phyloP scores from a whole-genome alignment of 495 filamentous ascomycete genomes.

The Hyaloscypha hepaticicola region DNA sequence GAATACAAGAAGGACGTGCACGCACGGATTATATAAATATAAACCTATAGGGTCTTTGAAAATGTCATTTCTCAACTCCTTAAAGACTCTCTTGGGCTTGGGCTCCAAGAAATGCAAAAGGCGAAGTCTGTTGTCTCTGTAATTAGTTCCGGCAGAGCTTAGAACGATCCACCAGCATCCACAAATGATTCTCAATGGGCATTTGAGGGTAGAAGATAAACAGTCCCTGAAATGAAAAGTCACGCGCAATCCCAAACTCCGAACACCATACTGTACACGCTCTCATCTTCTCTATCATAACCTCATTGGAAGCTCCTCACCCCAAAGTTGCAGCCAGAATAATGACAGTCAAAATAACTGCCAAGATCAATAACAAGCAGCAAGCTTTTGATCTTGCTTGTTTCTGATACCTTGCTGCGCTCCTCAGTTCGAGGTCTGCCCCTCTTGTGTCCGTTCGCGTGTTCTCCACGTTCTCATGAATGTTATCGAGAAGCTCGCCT shows the following conservation, averaged over 20 bases:
- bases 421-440: conserved; percentile 79
- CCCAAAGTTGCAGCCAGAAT: conserved; percentile 79
- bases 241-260: conserved; percentile 1
- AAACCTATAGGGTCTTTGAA: no score
- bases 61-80: no score
- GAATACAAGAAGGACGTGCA: no score
- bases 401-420: conserved; percentile 87
- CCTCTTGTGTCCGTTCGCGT: conserved; percentile 77
- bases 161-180: not conserved
- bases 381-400: conserved; percentile 89
- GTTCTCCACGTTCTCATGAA: conserved; percentile 80
- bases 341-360: conserved; percentile 83
- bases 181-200: not conserved
- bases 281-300: not conserved
- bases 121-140: not conserved
- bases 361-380: conserved; percentile 87
- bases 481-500: conserved; percentile 84
- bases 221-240: not conserved
- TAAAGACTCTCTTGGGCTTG: no score
- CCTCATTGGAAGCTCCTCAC: conserved; percentile 31
- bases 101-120: not conserved
- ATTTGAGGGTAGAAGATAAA: not conserved
- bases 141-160: not conserved
- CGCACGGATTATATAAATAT: no score
- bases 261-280: conserved; percentile 8